phyloP scores from a whole-genome alignment of 1,139 yeast species.

The Hyphopichia khmerensis region DNA sequence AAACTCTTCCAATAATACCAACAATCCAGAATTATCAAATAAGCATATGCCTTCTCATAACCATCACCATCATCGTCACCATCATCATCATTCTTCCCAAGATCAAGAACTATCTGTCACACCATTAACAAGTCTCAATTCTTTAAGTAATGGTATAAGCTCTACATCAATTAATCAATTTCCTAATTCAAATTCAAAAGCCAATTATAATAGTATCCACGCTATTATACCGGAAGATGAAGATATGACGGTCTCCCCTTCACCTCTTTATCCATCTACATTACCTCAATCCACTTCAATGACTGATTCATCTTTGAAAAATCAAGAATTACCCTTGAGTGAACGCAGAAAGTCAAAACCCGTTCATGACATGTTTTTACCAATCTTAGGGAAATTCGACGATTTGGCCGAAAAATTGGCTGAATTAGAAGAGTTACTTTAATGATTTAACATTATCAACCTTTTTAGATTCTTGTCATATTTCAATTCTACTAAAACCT shows the following conservation, averaged over 20 bases:
- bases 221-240: slow-evolving; percentile 4
- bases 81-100: not conserved
- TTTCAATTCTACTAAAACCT: not conserved
- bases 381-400: slow-evolving; percentile 46
- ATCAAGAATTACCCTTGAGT: not conserved
- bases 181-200: slow-evolving; percentile 2
- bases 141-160: slow-evolving; percentile 20
- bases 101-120: slow-evolving; percentile 16
- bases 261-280: not conserved
- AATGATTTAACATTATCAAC: not conserved
- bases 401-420: slow-evolving; percentile 47
- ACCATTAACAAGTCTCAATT: slow-evolving; percentile 42
- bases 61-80: not conserved
- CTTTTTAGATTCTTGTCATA: not conserved
- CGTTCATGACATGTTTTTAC: slow-evolving; percentile 47
- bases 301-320: not conserved
- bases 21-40: not conserved
- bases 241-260: not conserved
- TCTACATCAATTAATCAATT: not conserved
- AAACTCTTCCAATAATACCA: not conserved
- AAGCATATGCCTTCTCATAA: too few species aligned
- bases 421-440: slow-evolving; percentile 30
- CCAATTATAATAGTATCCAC: slow-evolving; percentile 6
- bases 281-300: not conserved
- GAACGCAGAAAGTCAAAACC: slow-evolving; percentile 31